phyloP scores from a whole-genome alignment of 192 early-diverging fungal species.

The Coemansia sp. region DNA sequence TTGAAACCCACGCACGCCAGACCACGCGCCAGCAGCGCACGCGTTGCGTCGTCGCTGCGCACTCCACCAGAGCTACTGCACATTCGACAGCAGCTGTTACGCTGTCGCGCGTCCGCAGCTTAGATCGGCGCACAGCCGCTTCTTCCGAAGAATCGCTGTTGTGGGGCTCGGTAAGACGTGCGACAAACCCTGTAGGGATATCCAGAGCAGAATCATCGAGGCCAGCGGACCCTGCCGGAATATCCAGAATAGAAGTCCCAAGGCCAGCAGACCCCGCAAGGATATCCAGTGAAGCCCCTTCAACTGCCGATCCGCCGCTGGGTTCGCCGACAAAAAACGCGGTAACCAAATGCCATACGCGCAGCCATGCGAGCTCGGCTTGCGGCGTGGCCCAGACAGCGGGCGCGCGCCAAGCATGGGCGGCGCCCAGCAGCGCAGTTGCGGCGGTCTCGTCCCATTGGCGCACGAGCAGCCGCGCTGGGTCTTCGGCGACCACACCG shows the following conservation, averaged over 20 bases:
- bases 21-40: constrained; percentile 23
- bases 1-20: constrained; percentile 31
- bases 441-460: constrained; percentile 54
- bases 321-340: constrained; percentile 17
- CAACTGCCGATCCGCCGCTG: not conserved
- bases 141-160: not conserved
- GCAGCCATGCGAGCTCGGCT: constrained; percentile 21
- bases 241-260: too few relatives aligned
- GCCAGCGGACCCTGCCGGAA: not conserved
- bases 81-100: constrained; percentile 27
- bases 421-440: constrained; percentile 34
- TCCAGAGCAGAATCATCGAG: not conserved
- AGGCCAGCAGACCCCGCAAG: not conserved
- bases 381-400: constrained; percentile 13
- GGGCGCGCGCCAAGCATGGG: constrained; percentile 17
- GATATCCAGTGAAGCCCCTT: not conserved
- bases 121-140: not conserved
- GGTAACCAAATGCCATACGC: constrained; percentile 24
- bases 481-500: constrained; percentile 47
- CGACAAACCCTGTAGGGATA: not conserved
- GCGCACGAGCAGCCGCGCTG: constrained; percentile 15
- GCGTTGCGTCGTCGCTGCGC: not conserved
- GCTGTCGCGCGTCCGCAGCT: constrained; percentile 30
- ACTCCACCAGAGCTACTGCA: constrained; percentile 10
- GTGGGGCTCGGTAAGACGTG: not conserved